A percentile compares a stretch with the other conserved stretches of the same genome.
phyloP scores from a whole-genome alignment of 1,139 yeast species.

The Zygosaccharomyces pseudobailii region DNA sequence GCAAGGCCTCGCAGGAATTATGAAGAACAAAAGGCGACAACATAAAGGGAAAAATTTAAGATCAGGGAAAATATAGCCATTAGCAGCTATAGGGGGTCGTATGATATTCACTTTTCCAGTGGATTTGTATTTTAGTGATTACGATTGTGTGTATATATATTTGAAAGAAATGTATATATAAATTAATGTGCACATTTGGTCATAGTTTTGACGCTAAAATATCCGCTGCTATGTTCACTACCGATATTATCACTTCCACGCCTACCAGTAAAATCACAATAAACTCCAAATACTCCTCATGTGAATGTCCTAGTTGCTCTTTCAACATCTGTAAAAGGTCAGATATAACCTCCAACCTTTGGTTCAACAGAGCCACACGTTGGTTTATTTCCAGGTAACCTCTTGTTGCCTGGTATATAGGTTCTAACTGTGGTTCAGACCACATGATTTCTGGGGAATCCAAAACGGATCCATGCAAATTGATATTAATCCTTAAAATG shows the following conservation, averaged over 20 bases:
- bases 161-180: not conserved
- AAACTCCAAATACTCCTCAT: conserved; percentile 85
- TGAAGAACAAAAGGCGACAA: conserved; percentile 35
- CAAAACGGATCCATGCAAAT: conserved; percentile 88
- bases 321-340: conserved; percentile 92
- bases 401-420: conserved; percentile 92
- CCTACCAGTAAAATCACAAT: conserved; percentile 91
- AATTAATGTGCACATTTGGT: conserved; percentile 3
- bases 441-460: conserved; percentile 98
- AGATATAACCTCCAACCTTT: conserved; percentile 86
- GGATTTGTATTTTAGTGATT: conserved; percentile 10
- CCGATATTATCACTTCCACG: conserved; percentile 84
- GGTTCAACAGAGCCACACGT: conserved; percentile 81
- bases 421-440: conserved; percentile 97
- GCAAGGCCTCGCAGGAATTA: conserved; percentile 84
- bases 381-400: conserved; percentile 93
- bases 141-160: not conserved
- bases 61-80: not conserved
- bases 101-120: conserved; percentile 6
- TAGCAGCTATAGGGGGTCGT: conserved; percentile 2
- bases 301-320: conserved; percentile 92
- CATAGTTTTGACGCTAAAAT: conserved; percentile 30
- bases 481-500: conserved; percentile 82
- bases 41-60: not conserved
- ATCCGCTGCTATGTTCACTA: conserved; percentile 58